Evolutionary conservation across 2,329 filamentous ascomycete species (phyloP), one percentile per base, ranked within the genome.

Genomic region (Botryotinia calthae): DNA sequence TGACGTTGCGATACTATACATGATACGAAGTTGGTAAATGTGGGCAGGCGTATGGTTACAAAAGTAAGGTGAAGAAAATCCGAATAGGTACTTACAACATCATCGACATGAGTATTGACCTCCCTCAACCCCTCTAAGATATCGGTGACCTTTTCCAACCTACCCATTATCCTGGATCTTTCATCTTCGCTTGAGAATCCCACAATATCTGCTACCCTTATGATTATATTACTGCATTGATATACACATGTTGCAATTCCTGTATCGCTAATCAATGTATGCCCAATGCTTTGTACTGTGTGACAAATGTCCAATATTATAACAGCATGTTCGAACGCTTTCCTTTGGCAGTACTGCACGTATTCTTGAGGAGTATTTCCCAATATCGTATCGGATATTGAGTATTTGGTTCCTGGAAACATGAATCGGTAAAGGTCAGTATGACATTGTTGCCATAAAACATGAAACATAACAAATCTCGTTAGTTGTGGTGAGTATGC

Each of bases 361-460:
- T 71, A 71, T 54, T 71, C 59, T 12, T 64, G 58, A 28, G 59
- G 69, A 2, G 59, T 65, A 5, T 42, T 40, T 34, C 44, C 69
- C 34, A 71, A 14, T 31, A 71, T 56, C 1, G 69, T 34, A 42
- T 71, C 69, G 18, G 69, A 71, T 40, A 71, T 71, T 8, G 69
- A 71, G 28, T 71, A 46, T 40, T 71, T 71, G 20, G 69, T 71
- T 48, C 69, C 69, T 1, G 69, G 69, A 34, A 65, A 71, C 46
- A 71, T 71, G n/a, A 71, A 71, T 28, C 59, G 69, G 46, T 65
- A 71, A 51, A 71, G 59, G 9, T 71, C 69, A 4, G 69, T 65
- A 51, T 71, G 69, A 31, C 69, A 71, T 56, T 71, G 69, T 56
- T 71, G 69, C 69, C 69, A 71, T 31, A 71, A 51, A 42, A 71